Evolutionary conservation across 169 alveolate species (phyloP), one percentile per base, ranked within the genome.

Genomic region (Ichthyophthirius multifiliis): DNA sequence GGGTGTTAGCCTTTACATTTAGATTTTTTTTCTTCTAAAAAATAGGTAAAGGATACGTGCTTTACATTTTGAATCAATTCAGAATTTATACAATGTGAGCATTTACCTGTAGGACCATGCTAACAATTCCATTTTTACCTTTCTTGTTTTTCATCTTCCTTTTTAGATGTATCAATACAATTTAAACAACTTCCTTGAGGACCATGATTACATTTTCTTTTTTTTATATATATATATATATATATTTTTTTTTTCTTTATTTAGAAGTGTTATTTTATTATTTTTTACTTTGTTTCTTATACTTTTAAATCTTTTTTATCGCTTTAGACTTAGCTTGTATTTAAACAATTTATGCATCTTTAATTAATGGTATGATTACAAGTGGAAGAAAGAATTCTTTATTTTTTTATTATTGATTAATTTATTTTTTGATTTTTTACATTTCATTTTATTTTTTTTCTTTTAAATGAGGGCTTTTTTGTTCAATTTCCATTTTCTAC

Each of bases 21-120:
- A 16, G 90, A 79, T 79, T 86, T 91, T 81, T 85, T 88, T 46
- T 92, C 96, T 43, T 75, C 75, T 45, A 93, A 63, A 83, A 62
- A 91, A 67, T 93, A 89, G 81, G 92, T 96, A 85, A 93, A 95
- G 16, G 93, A 81, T 64, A 85, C 88, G 90, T 95, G 97, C 78
- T 95, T 93, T 4, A 93, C 93, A 82, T 88, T 75, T 30, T 89
- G 85, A 39, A 89, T 83, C 39, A 65, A 76, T 41, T 81, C 84
- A 76, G 89, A 89, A 44, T 89, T 90, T 13, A 92, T 30, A 35
- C 96, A 92, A 63, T 92, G 85, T 13, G 89, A 65, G 64, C 96
- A 92, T 73, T 89, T 92, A n/a, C 87, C 93, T 16, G 79, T 84
- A 16, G 94, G 91, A 0, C 93, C 96, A 82, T 92, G 96, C 5